A percentile compares a stretch with the other conserved stretches of the same genome.
These are phyloP conservation scores for Paramecium sonneborni DNA, from an alignment of 73 alveolate genomes.

Conservation along the genomic window DNA sequence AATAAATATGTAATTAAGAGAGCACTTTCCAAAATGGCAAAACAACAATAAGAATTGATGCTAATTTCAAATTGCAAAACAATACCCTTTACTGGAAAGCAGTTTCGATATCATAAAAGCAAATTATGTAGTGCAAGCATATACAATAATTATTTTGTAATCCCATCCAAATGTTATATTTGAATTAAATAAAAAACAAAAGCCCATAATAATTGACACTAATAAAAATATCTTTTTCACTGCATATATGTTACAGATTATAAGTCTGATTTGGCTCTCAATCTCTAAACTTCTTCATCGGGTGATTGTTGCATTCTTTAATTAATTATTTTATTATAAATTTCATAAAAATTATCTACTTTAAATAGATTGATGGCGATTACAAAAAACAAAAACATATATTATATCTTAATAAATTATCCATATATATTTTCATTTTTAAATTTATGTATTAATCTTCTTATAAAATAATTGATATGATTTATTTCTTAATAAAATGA, in stretches of 20 bases:
- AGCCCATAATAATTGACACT: neutral
- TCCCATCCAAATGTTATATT: slow-evolving; percentile 47
- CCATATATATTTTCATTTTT: too few species aligned
- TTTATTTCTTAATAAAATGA: too few species aligned
- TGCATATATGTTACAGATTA: neutral
- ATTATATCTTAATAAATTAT: too few species aligned
- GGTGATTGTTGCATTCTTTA: neutral
- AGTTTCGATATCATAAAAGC: slow-evolving; percentile 26
- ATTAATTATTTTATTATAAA: neutral
- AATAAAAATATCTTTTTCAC: neutral
- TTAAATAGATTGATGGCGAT: too few species aligned
- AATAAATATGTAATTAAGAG: neutral
- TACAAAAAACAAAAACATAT: too few species aligned
- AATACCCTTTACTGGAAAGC: neutral
- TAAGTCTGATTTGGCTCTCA: slow-evolving; percentile 29
- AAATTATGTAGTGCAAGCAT: neutral
- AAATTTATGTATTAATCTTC: too few species aligned
- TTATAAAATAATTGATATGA: too few species aligned
- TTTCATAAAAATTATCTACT: neutral
- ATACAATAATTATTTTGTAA: slow-evolving; percentile 2
- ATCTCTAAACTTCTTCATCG: neutral
- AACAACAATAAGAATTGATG: slow-evolving; percentile 26
- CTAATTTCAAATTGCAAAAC: neutral
- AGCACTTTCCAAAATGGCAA: neutral
- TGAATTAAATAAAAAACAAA: slow-evolving; percentile 22